A percentile compares a stretch with the other conserved stretches of the same genome.
Conservation (phyloP, 345 rosid genomes). For the Fremontodendron californicum region DNA sequence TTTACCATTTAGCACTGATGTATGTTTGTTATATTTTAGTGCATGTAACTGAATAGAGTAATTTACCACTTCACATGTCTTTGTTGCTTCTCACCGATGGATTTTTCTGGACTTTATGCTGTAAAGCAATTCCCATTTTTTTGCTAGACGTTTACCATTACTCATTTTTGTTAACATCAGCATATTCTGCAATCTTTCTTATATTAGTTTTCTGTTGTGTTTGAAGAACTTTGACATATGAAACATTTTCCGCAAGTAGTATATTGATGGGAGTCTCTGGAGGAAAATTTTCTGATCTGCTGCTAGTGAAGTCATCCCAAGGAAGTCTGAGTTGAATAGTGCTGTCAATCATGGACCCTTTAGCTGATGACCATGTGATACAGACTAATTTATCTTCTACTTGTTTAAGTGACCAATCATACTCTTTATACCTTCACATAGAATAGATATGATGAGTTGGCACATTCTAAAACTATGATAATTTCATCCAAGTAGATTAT, state of each 20-base stretch:
- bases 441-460: neutral
- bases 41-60: neutral
- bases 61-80: constrained; percentile 3
- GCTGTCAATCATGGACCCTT: neutral
- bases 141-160: neutral
- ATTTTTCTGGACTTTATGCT: neutral
- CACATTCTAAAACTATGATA: neutral
- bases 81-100: neutral
- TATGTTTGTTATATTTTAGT: neutral
- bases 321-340: constrained; percentile 1
- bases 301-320: neutral
- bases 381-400: neutral
- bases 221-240: constrained; percentile 11
- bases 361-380: constrained; percentile 1
- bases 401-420: constrained; percentile 3
- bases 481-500: neutral
- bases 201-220: neutral
- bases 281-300: neutral
- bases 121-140: neutral
- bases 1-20: neutral
- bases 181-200: neutral
- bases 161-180: neutral
- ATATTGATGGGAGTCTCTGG: neutral
- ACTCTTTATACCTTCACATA: neutral
- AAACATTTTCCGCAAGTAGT: neutral